phyloP scores from a whole-genome alignment of 2,329 filamentous ascomycete genomes.

The Neurospora sp. region DNA sequence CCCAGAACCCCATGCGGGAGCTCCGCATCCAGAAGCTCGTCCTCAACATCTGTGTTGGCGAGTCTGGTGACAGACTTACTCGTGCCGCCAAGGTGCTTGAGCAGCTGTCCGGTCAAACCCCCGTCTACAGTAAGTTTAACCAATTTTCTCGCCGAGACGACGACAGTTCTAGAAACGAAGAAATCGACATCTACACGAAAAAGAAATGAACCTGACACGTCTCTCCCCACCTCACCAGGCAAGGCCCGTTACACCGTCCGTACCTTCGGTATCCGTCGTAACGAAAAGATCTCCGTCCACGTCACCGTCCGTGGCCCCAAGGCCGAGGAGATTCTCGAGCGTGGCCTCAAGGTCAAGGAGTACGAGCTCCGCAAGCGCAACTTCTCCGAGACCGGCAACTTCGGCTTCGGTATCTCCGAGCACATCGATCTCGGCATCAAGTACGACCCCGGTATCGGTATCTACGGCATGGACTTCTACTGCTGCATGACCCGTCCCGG shows the following conservation, averaged over 20 bases:
- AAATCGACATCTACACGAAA: not conserved
- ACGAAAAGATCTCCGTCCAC: conserved; percentile 99
- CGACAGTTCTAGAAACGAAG: not conserved
- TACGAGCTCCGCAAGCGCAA: conserved; percentile 99
- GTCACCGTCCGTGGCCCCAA: conserved; percentile 95
- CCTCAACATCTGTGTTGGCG: conserved; percentile 98
- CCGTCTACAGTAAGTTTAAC: conserved; percentile 80
- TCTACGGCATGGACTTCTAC: conserved; percentile 99
- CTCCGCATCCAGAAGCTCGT: conserved; percentile 99
- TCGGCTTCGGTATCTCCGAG: conserved; percentile 99
- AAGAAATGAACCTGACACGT: not conserved
- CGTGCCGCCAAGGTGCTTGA: conserved; percentile 99
- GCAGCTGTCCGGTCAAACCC: conserved; percentile 98
- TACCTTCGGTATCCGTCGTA: conserved; percentile 99
- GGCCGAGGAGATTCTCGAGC: conserved; percentile 99
- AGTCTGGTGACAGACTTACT: conserved; percentile 99
- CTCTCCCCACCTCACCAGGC: conserved; percentile 41
- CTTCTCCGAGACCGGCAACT: conserved; percentile 99
- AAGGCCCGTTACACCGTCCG: conserved; percentile 99
- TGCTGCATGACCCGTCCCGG: conserved; percentile 99
- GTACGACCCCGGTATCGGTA: conserved; percentile 97
- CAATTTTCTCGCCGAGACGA: not conserved
- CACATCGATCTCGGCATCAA: conserved; percentile 99
- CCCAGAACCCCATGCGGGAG: conserved; percentile 98
- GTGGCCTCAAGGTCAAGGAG: conserved; percentile 99